These are phyloP conservation scores for Oryza meyeriana DNA, from an alignment of 176 grass and related monocot species.

Conservation along the genomic window DNA sequence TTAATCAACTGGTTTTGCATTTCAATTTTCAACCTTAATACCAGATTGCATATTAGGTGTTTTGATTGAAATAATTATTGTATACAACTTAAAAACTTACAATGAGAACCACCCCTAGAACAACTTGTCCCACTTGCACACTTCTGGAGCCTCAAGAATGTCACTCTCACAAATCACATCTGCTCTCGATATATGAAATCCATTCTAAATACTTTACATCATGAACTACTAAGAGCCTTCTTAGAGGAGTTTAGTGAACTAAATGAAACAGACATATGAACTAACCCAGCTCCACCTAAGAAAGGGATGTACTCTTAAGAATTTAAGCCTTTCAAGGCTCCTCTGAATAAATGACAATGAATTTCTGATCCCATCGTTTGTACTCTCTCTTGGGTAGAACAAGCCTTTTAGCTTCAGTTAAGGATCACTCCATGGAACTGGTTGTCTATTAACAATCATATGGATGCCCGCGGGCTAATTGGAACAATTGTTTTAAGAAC, in stretches of 20 bases:
- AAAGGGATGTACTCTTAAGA: background rate
- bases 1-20: background rate
- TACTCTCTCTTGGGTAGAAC: background rate
- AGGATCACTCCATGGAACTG: background rate
- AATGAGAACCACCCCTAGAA: background rate
- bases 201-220: background rate
- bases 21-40: background rate
- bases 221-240: background rate
- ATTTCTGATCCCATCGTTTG: background rate
- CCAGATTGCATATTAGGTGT: background rate
- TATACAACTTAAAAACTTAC: background rate
- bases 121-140: background rate
- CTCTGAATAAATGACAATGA: background rate
- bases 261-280: background rate
- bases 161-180: background rate
- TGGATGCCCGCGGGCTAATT: background rate
- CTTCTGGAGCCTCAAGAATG: background rate
- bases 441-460: background rate
- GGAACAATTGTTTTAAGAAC: too few species aligned
- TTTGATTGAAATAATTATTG: slow-evolving; percentile 5
- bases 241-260: background rate
- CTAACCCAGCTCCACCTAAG: background rate
- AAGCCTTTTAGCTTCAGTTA: background rate
- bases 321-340: background rate
- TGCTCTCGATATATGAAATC: background rate